These are phyloP conservation scores for Ensete glaucum DNA, from an alignment of 176 grass and related monocot species.

Conservation along the genomic window DNA sequence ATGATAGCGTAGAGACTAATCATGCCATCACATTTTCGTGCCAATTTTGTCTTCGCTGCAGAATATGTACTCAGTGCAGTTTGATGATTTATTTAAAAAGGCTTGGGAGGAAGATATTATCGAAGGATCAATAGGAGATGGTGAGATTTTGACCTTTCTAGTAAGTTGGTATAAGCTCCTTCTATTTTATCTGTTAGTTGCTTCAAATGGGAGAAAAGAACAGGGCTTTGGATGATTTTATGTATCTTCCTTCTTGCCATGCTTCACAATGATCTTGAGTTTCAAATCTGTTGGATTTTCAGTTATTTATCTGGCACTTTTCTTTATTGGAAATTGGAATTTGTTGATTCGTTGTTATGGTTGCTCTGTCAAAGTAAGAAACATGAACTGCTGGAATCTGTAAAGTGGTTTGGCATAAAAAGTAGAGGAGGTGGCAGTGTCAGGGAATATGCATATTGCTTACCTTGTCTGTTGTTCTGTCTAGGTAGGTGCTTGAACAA, in stretches of 20 bases:
- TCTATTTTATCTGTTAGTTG: neutral
- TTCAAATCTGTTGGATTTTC: neutral
- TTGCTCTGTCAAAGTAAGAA: too few relatives aligned
- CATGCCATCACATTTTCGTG: slow-evolving; percentile 15
- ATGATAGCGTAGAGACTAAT: neutral
- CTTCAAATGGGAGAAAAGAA: too few relatives aligned
- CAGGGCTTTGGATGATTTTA: too few relatives aligned
- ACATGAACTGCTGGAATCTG: too few relatives aligned
- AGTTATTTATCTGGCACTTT: neutral
- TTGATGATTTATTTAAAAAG: slow-evolving; percentile 95
- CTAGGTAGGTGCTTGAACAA: too few relatives aligned
- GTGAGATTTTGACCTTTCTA: slow-evolving; percentile 22
- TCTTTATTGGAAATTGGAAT: neutral
- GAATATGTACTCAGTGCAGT: slow-evolving; percentile 69
- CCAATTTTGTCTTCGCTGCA: slow-evolving; percentile 26
- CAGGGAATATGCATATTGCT: too few relatives aligned
- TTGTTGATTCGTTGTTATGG: neutral
- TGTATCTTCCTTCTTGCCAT: neutral
- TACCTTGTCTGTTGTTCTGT: too few relatives aligned
- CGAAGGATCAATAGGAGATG: slow-evolving; percentile 30
- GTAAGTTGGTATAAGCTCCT: neutral
- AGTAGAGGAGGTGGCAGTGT: too few relatives aligned
- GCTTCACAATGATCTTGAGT: neutral
- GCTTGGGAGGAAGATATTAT: slow-evolving; percentile 66
- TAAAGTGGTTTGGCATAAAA: too few relatives aligned